These are phyloP conservation scores for Aristolochia contorta DNA, from an alignment of 164 flowering plant genomes.

Conservation along the genomic window DNA sequence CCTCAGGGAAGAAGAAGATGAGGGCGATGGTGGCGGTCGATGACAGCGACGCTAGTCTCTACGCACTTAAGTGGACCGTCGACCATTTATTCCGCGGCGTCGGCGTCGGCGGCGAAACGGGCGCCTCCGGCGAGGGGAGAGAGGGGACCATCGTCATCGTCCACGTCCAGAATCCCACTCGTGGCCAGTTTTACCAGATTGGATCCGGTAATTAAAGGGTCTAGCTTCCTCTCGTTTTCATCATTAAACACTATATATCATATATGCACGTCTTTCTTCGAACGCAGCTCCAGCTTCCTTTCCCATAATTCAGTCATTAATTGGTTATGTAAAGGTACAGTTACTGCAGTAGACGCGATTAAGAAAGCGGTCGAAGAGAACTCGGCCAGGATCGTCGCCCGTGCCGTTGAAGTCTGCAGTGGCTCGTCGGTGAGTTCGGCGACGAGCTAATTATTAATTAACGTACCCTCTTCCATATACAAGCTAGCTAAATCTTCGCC, in stretches of 20 bases:
- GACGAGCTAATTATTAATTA: background rate
- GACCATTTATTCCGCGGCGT: constrained; percentile 19
- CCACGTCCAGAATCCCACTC: constrained; percentile 44
- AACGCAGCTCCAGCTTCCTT: too few species aligned
- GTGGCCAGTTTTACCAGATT: constrained; percentile 31
- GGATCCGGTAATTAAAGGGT: constrained; percentile 12
- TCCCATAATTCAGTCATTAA: too few species aligned
- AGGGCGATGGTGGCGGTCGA: constrained; percentile 60
- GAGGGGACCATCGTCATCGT: constrained; percentile 22
- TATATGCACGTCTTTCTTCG: too few species aligned
- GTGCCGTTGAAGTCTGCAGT: constrained; percentile 26
- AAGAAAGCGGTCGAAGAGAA: constrained; percentile 26
- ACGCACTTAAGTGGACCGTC: constrained; percentile 49
- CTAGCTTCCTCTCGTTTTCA: too few species aligned
- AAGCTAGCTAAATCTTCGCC: background rate
- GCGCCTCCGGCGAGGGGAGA: background rate
- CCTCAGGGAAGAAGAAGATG: constrained; percentile 19
- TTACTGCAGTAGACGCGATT: constrained; percentile 22
- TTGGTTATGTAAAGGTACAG: too few species aligned
- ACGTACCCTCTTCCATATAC: too few species aligned
- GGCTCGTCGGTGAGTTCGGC: constrained; percentile 17
- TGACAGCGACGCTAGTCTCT: constrained; percentile 53
- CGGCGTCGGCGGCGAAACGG: too few species aligned
- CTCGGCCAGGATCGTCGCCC: constrained; percentile 18
- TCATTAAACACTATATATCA: too few species aligned